phyloP scores from a whole-genome alignment of 2,329 filamentous ascomycete genomes.

The Aspergillus sp. region DNA sequence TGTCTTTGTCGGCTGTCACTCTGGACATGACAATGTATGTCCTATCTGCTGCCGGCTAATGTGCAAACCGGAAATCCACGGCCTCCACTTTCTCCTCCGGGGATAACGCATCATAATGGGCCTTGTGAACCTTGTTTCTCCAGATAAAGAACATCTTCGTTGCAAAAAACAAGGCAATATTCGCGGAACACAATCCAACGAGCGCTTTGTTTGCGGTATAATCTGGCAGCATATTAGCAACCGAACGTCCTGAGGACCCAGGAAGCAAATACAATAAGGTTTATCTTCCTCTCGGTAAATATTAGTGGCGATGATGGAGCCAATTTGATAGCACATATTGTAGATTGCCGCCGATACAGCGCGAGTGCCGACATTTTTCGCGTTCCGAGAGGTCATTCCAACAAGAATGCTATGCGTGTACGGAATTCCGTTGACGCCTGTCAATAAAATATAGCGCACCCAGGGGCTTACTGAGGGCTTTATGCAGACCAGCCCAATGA shows the following conservation, averaged over 20 bases:
- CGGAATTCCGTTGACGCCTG: constrained; percentile 40
- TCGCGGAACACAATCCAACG: not conserved
- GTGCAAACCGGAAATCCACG: not conserved
- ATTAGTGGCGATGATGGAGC: constrained; percentile 33
- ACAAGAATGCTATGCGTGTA: constrained; percentile 49
- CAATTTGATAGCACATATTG: constrained; percentile 51
- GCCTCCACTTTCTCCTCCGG: not conserved
- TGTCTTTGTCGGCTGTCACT: no score
- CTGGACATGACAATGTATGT: no score
- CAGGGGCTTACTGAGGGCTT: constrained; percentile 22
- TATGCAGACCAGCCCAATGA: constrained; percentile 43
- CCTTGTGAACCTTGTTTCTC: not conserved
- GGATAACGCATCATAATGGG: not conserved
- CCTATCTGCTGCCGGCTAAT: not conserved
- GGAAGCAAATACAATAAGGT: constrained; percentile 44
- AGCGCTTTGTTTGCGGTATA: not conserved
- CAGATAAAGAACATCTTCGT: not conserved
- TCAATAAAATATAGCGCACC: constrained; percentile 33
- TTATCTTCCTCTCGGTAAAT: constrained; percentile 54
- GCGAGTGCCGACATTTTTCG: constrained; percentile 49
- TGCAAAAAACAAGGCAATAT: not conserved
- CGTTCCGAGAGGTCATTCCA: constrained; percentile 47
- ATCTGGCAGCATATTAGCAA: not conserved
- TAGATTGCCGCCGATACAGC: constrained; percentile 50
- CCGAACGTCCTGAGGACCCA: not conserved